Evolutionary conservation across 1,284 basidiomycete genomes (phyloP).

Genomic region (Cutaneotrichosporon sp.): DNA sequence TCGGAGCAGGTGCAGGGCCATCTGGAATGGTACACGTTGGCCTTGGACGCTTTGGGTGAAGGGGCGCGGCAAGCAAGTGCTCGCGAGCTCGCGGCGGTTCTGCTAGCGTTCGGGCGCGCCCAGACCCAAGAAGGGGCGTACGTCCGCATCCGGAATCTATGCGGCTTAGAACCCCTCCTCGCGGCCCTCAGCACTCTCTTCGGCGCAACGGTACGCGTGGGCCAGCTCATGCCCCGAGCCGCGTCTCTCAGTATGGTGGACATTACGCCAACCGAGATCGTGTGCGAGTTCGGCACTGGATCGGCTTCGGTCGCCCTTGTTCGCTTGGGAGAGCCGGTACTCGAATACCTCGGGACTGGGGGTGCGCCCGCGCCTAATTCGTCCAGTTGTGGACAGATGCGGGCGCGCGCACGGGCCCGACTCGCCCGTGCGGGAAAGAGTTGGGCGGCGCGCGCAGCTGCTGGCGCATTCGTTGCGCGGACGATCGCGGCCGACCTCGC

Average conservation of each 20-base stretch:
- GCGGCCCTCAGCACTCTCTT: neutral
- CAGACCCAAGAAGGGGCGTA: neutral
- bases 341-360: neutral
- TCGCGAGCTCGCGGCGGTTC: neutral
- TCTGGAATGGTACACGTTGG: neutral
- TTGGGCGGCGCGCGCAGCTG: neutral
- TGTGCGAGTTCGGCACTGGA: slow-evolving; percentile 1
- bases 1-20: neutral
- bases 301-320: neutral
- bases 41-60: neutral
- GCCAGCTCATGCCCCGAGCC: neutral
- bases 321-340: neutral
- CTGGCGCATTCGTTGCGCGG: neutral
- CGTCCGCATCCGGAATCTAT: neutral
- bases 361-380: neutral
- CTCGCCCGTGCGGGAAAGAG: neutral
- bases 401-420: neutral
- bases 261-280: neutral
- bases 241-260: neutral
- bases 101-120: neutral
- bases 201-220: neutral
- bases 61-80: neutral
- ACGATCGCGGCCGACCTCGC: neutral
- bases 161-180: neutral
- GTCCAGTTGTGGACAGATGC: neutral